Percentiles rank a stretch among this genome's conserved stretches.
Evolutionary conservation across 2,329 filamentous ascomycete species (phyloP).

Genomic region (Curvularia spicifera): DNA sequence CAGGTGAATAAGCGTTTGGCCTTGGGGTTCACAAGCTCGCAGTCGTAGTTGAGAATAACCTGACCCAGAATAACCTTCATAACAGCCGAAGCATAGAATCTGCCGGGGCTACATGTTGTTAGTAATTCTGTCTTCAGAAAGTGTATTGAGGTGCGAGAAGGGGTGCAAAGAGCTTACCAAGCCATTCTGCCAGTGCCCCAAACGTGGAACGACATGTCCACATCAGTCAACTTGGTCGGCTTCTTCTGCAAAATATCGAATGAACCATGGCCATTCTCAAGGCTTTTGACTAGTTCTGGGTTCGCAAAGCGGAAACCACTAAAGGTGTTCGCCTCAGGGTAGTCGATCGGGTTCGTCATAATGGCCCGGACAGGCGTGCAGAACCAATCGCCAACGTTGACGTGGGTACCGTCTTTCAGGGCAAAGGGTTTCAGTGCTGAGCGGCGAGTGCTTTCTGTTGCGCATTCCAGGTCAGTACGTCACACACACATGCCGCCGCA

Average conservation of each 20-base stretch:
- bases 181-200: slow-evolving; percentile 29
- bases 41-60: slow-evolving; percentile 28
- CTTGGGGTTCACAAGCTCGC: slow-evolving; percentile 17
- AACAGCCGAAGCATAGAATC: slow-evolving; percentile 23
- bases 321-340: slow-evolving; percentile 20
- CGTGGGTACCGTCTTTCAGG: slow-evolving; percentile 23
- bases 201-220: slow-evolving; percentile 21
- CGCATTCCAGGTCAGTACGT: not conserved
- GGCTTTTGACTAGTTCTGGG: slow-evolving; percentile 13
- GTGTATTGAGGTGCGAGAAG: not conserved
- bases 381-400: slow-evolving; percentile 27
- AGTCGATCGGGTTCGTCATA: slow-evolving; percentile 22
- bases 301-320: slow-evolving; percentile 30
- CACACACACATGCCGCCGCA: not conserved
- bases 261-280: slow-evolving; percentile 5
- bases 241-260: slow-evolving; percentile 15
- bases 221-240: slow-evolving; percentile 22
- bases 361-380: slow-evolving; percentile 27
- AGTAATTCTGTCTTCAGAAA: not conserved
- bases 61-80: slow-evolving; percentile 26
- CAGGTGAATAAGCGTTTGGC: slow-evolving; percentile 20
- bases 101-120: slow-evolving; percentile 17
- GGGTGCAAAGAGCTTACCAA: slow-evolving; percentile 15
- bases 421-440: slow-evolving; percentile 23
- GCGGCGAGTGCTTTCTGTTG: slow-evolving; percentile 25